These are phyloP conservation scores for Prunus fruticosa DNA, from an alignment of 306 rosid species.

Conservation along the genomic window DNA sequence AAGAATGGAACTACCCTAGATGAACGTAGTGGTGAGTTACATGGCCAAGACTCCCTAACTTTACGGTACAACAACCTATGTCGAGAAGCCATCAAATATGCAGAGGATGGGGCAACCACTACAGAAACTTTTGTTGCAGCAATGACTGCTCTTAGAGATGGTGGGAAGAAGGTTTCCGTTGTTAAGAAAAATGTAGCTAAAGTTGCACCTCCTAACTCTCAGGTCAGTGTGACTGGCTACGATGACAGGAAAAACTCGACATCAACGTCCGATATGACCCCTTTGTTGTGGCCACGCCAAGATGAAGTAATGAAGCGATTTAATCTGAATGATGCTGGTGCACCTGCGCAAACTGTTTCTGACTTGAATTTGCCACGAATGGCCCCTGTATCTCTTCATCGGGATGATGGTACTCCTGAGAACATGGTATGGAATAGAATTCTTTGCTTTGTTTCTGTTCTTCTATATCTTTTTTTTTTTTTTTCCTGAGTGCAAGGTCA, in stretches of 20 bases:
- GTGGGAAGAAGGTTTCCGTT: constrained; percentile 63
- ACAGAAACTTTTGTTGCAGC: constrained; percentile 76
- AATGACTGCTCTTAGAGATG: constrained; percentile 65
- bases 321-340: constrained; percentile 77
- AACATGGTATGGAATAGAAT: constrained; percentile 48
- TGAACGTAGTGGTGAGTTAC: constrained; percentile 56
- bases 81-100: constrained; percentile 77
- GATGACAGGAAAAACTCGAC: constrained; percentile 59
- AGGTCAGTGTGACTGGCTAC: constrained; percentile 46
- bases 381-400: constrained; percentile 86
- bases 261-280: constrained; percentile 61
- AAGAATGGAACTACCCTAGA: constrained; percentile 54
- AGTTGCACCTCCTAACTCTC: constrained; percentile 60
- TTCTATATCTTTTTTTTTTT: background rate
- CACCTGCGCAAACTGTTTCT: constrained; percentile 56
- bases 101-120: constrained; percentile 84
- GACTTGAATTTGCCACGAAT: constrained; percentile 84
- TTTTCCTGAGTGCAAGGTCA: constrained; percentile 3
- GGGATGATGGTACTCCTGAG: constrained; percentile 77
- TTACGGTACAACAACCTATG: constrained; percentile 67
- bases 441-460: constrained; percentile 9
- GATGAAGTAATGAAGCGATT: constrained; percentile 70
- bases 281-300: constrained; percentile 84
- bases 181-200: constrained; percentile 67
- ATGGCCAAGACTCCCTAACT: constrained; percentile 61